Evolutionary conservation across 495 filamentous ascomycete species (phyloP).

Genomic region (Zalerion maritima): DNA sequence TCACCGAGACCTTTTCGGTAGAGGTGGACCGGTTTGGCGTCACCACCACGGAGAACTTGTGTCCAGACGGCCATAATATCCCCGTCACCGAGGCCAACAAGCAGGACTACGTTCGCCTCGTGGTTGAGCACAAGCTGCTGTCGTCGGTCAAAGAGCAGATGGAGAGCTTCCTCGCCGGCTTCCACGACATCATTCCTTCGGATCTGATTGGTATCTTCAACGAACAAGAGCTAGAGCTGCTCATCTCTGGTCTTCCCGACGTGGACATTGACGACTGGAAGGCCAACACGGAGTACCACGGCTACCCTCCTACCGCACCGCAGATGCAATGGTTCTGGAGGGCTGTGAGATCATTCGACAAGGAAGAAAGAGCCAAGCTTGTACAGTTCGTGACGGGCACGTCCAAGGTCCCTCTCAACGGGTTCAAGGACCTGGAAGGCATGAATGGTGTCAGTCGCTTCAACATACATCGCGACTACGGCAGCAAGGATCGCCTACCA

Average conservation of each 20-base stretch:
- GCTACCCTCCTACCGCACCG: slow-evolving; percentile 84
- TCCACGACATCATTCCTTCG: slow-evolving; percentile 94
- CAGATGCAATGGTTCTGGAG: slow-evolving; percentile 99
- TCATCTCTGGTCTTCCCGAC: slow-evolving; percentile 94
- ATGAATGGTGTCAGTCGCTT: slow-evolving; percentile 98
- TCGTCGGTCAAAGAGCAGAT: slow-evolving; percentile 87
- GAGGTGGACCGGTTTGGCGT: slow-evolving; percentile 89
- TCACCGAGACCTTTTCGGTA: slow-evolving; percentile 91
- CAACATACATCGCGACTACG: slow-evolving; percentile 98
- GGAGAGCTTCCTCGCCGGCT: slow-evolving; percentile 87
- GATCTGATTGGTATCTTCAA: slow-evolving; percentile 97
- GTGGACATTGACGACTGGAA: slow-evolving; percentile 99
- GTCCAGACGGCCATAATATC: slow-evolving; percentile 76
- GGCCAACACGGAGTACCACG: slow-evolving; percentile 95
- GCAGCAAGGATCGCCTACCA: slow-evolving; percentile 90
- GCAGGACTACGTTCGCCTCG: slow-evolving; percentile 84
- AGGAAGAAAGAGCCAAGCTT: slow-evolving; percentile 94
- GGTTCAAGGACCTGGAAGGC: slow-evolving; percentile 96
- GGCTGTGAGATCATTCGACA: slow-evolving; percentile 93
- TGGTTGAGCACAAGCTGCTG: slow-evolving; percentile 87
- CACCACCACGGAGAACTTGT: slow-evolving; percentile 72
- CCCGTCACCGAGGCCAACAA: slow-evolving; percentile 97
- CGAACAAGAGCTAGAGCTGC: slow-evolving; percentile 89
- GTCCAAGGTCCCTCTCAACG: slow-evolving; percentile 95
- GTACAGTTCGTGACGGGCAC: slow-evolving; percentile 98